These are phyloP conservation scores for Triticum turgidum DNA, from an alignment of 176 grass and related monocot species.

Conservation along the genomic window DNA sequence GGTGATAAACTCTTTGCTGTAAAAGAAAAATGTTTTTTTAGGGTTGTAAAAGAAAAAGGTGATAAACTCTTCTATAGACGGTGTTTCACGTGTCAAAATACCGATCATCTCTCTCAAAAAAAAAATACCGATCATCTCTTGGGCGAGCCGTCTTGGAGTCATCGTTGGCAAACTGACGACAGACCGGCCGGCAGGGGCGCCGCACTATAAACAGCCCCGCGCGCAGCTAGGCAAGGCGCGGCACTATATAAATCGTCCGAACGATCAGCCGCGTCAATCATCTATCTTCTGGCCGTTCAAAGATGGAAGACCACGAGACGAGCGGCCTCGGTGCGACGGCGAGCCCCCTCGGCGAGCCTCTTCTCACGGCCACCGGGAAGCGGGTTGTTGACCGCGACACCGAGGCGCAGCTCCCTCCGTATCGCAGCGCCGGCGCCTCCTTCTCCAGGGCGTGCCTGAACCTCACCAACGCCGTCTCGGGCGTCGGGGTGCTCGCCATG, in stretches of 20 bases:
- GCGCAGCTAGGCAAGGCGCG: too few species aligned
- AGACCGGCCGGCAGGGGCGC: too few species aligned
- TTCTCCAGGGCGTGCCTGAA: conserved; percentile 4
- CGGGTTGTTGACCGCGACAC: not conserved
- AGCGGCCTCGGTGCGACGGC: not conserved
- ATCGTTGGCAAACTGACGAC: too few species aligned
- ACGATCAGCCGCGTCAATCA: not conserved
- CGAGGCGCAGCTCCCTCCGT: not conserved
- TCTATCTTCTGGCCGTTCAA: not conserved
- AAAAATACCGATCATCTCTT: too few species aligned
- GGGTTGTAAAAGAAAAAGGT: too few species aligned
- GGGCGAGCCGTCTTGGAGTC: too few species aligned
- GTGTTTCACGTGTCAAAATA: too few species aligned
- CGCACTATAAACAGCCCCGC: too few species aligned
- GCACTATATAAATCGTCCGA: not conserved
- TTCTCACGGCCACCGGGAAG: not conserved
- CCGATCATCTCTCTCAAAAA: too few species aligned
- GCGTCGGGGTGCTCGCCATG: not conserved
- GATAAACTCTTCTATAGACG: too few species aligned
- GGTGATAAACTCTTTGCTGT: too few species aligned
- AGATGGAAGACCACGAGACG: not conserved
- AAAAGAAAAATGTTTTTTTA: too few species aligned
- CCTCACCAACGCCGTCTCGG: conserved; percentile 6
- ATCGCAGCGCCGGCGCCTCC: not conserved
- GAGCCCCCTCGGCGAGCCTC: not conserved